Percentiles rank a stretch among this genome's conserved stretches.
Conservation (phyloP, 352 stramenopile genomes). For the Blastocystis sp. region DNA sequence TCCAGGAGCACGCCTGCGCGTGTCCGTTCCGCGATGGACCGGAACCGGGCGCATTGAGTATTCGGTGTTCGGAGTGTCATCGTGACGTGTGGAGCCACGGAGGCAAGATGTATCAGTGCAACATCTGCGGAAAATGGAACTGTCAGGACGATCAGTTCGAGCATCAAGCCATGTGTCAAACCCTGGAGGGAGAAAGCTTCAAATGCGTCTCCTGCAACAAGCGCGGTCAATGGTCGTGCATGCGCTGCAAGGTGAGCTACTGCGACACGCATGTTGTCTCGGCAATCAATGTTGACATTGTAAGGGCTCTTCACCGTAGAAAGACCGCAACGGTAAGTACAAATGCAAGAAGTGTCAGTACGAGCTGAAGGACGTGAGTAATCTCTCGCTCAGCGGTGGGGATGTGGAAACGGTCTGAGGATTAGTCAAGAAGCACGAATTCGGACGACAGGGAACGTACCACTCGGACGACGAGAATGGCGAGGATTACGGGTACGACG, state of each 20-base stretch:
- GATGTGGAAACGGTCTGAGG: neutral
- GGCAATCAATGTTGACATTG: neutral
- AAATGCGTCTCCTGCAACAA: slow-evolving; percentile 56
- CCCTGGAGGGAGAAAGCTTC: slow-evolving; percentile 28
- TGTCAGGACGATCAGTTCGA: slow-evolving; percentile 57
- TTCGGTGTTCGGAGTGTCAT: slow-evolving; percentile 49
- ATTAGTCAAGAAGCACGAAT: slow-evolving; percentile 49
- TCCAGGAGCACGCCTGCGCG: slow-evolving; percentile 40
- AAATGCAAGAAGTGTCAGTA: slow-evolving; percentile 51
- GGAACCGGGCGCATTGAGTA: neutral
- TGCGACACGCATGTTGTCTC: slow-evolving; percentile 43
- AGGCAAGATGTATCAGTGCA: slow-evolving; percentile 54
- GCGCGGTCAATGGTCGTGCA: slow-evolving; percentile 51
- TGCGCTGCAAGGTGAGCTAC: slow-evolving; percentile 56
- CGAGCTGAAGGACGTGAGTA: slow-evolving; percentile 43
- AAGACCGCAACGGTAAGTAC: slow-evolving; percentile 31
- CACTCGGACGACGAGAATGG: slow-evolving; percentile 30
- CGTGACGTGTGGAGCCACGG: slow-evolving; percentile 54
- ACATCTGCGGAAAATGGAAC: slow-evolving; percentile 47
- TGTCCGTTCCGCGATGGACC: slow-evolving; percentile 33
- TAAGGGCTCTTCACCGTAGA: neutral
- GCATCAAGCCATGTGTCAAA: slow-evolving; percentile 56
- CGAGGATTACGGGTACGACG: too few species aligned
- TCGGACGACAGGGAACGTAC: slow-evolving; percentile 28
- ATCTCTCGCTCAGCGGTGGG: slow-evolving; percentile 42